Evolutionary conservation across 768 basidiomycete species (phyloP), one percentile per base, ranked within the genome.

Genomic region (Myochromella boudieri): DNA sequence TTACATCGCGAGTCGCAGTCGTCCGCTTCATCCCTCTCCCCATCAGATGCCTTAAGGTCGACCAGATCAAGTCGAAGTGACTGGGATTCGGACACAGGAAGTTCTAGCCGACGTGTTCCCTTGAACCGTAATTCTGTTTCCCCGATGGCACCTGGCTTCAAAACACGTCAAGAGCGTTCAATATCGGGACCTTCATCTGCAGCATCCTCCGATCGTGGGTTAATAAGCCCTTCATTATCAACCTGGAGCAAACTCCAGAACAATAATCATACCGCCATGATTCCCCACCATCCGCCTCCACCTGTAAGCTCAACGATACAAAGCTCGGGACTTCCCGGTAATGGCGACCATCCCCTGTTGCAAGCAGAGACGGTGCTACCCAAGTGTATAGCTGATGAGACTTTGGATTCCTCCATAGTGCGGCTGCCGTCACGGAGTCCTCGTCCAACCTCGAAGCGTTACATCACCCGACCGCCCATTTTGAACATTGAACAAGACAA

Each of bases 101-200:
- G 49, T 48, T 55, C 64, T 9, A 85, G 87, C 59, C 75, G 85
- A 40, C 65, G 73, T 38, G 74, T 91, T 11, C 77, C 79, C 20
- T 57, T 90, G 40, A 84, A 86, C 59, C 78, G 87, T 25, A 76
- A 76, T 51, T 80, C 82, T 10, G 62, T 87, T 4, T 89, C 87
- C 3, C 85, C 87, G 3, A 84, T 87, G 82, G 85, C 86, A 14
- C 71, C 80, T 25, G 67, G 64, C 11, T 78, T 71, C 48, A 70
- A 74, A 46, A 60, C 68, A 15, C 60, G 63, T 24, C 65, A 56
- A 47, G 57, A 63, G 62, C 68, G 68, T 29, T 67, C 68, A n/a
- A 58, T 64, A 20, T 68, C 74, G 9, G 63, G 69, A 34, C 59
- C 67, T 2, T 76, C 76, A 5, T 72, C 74, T 1, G 59, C 60